Evolutionary conservation across 1,284 basidiomycete species (phyloP), one percentile per base, ranked within the genome.

Genomic region (Lentinula novae-zelandiae): DNA sequence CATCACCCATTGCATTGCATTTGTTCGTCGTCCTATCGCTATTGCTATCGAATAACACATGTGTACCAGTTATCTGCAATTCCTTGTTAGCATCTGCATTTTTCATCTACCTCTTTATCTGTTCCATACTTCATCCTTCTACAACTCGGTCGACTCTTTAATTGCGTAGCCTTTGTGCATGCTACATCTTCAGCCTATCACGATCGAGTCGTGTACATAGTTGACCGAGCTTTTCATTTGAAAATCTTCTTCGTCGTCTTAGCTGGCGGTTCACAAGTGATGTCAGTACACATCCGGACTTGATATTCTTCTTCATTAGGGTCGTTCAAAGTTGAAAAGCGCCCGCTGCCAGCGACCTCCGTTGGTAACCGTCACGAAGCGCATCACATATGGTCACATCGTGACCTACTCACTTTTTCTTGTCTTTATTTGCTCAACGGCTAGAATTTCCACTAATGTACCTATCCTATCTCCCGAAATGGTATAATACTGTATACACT

Each of bases 11-110:
- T 38, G 53, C 55, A 48, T 57, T n/a, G 53, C 55, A 46, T 36
- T 36, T 36, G 44, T 27, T 22, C 55, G 38, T 55, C 53, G 27
- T 44, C 17, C 53, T 56, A 56, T 56, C 52, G 34, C 52, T 53
- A 40, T 53, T 31, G 55, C 55, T 57, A 36, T 57, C 55, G 55
- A 57, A 57, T 34, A 53, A 53, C 51, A 53, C 51, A 51, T 51
- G 33, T 53, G n/a, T 53, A 53, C 51, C 34, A 53, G 50, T 36
- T 36, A 6, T 34, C 22, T 34, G 31, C 49, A 50, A 31, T 34
- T 31, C 34, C 31, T 53, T 53, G 34, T 53, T 34, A 46, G 34
- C 51, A 53, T 53, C 17, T 50, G 49, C 49, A 48, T 48, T 36
- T 46, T 52, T 39, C 34, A 53, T 36, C 10, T 17, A 27, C 27